Evolutionary conservation across 106 monocot genomes (phyloP).

Genomic region (Allium cepa): DNA sequence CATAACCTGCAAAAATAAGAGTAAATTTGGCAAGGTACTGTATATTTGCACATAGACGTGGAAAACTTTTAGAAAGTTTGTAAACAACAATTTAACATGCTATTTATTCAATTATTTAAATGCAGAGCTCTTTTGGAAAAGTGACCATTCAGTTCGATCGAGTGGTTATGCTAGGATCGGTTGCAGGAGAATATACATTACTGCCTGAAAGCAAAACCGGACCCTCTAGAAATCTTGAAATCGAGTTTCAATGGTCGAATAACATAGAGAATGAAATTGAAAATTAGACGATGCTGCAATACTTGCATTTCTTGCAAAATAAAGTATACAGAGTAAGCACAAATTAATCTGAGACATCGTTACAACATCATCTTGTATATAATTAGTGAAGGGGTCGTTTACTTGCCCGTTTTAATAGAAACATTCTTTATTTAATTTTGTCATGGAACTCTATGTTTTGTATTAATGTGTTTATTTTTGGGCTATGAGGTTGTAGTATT

Average conservation of each 20-base stretch:
- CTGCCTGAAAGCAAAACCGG: constrained; percentile 86
- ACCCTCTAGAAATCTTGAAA: constrained; percentile 63
- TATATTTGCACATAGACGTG: no score
- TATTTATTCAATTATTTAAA: not conserved
- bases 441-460: no score
- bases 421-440: no score
- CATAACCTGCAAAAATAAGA: constrained; percentile 99
- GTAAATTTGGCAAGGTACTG: constrained; percentile 98
- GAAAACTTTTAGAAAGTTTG: not conserved
- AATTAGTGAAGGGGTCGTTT: no score
- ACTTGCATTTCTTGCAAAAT: not conserved
- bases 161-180: constrained; percentile 86
- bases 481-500: no score
- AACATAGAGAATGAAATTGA: constrained; percentile 8
- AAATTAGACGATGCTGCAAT: no score
- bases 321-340: no score
- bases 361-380: no score
- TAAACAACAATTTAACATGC: no score
- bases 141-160: constrained; percentile 90
- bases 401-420: no score
- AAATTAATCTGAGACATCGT: no score
- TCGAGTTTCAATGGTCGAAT: constrained; percentile 94
- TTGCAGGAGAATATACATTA: constrained; percentile 80
- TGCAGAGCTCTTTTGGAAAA: constrained; percentile 86
- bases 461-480: no score